These are phyloP conservation scores for Erodium maritimum DNA, from an alignment of 345 rosid genomes.

Conservation along the genomic window DNA sequence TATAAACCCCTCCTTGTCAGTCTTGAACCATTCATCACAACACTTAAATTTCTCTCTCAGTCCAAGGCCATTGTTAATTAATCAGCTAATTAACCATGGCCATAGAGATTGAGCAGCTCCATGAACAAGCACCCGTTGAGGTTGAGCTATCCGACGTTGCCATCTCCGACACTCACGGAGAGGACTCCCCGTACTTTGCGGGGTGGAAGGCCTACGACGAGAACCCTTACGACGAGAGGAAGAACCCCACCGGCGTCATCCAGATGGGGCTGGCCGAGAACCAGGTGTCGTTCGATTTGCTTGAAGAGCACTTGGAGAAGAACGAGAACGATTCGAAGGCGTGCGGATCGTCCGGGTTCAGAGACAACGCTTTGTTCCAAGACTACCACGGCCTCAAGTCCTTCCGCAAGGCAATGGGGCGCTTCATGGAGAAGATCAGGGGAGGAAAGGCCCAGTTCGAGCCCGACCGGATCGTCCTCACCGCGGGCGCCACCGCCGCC, in stretches of 20 bases:
- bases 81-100: too few relatives aligned
- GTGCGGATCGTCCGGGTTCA: conserved; percentile 39
- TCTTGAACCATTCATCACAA: too few relatives aligned
- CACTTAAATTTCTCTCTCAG: too few relatives aligned
- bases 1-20: too few relatives aligned
- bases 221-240: conserved; percentile 50
- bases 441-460: conserved; percentile 53
- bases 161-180: conserved; percentile 57
- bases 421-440: conserved; percentile 76
- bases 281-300: conserved; percentile 67
- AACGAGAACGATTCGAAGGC: conserved; percentile 60
- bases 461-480: conserved; percentile 81
- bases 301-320: conserved; percentile 58
- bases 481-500: conserved; percentile 97
- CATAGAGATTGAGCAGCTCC: too few relatives aligned
- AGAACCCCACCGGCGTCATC: conserved; percentile 68
- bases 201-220: conserved; percentile 87
- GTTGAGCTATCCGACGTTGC: conserved; percentile 45
- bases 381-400: conserved; percentile 67
- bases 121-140: too few relatives aligned
- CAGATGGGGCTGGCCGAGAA: conserved; percentile 98
- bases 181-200: conserved; percentile 59
- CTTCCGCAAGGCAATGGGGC: conserved; percentile 59
- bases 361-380: conserved; percentile 57
- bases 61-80: too few relatives aligned